Evolutionary conservation across 129 eudicot species (phyloP), one percentile per base, ranked within the genome.

Genomic region (Saussurea involucrata): DNA sequence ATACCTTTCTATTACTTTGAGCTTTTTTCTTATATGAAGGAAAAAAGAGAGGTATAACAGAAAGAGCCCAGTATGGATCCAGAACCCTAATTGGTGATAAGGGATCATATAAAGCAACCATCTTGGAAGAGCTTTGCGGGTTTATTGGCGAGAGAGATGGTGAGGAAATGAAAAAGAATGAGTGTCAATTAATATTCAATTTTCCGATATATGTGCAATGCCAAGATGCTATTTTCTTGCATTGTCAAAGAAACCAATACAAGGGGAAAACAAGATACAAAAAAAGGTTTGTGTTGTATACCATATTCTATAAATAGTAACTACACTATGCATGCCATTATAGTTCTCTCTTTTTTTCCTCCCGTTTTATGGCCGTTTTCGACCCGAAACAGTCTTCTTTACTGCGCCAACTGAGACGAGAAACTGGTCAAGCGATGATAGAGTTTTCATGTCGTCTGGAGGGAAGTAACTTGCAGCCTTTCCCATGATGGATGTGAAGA

Each of bases 361-460:
- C 37, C 68, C 74, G 21, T 1, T 1, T 37, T 63, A 72, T 80
- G 84, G 77, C 60, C 78, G 69, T 78, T 92, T 95, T 3, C 95
- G 87, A 71, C 99, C 95, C 34, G 99, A 95, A 31, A 92, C 99
- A 11, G 99, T 95, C 78, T 92, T 95, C 90, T 90, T 95, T 46
- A 95, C 97, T 11, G 96, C 99, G 84, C 99, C 99, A 20, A 95
- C 95, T 0, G 97, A 95, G 69, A 95, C 99, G 76, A 95, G 76
- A 83, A 95, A 95, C 83, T 92, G 85, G 71, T 95, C 99, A 24
- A 95, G 95, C 70, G 99, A 95, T 24, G 99, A 95, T 63, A 95
- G 81, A 25, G 99, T 95, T 88, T 87, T 92, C 99, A 95, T 95
- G 80, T 92, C 99, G 76, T 95, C 99, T 0, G 99, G 99, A 71